Evolutionary conservation across 2,329 filamentous ascomycete genomes (phyloP), one percentile per base, ranked within the genome.

Genomic region (Pseudogymnoascus pannorum): DNA sequence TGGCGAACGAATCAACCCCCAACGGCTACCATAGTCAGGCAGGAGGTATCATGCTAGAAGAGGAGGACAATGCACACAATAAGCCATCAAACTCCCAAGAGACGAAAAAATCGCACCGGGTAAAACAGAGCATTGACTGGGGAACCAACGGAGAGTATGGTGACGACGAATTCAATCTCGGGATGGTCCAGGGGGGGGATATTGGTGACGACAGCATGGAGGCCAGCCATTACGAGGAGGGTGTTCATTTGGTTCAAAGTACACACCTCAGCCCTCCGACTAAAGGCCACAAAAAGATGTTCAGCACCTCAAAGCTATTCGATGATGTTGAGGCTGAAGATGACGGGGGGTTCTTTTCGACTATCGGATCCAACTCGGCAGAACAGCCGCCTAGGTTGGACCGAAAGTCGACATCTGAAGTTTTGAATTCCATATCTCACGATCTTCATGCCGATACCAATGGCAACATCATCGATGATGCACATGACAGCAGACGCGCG

Each of bases 401-500:
- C 66, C 81, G 87, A 61, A 91, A 91, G 71, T 87, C 86, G 18
- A 91, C 88, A 0, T 79, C 81, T 68, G 84, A 91, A 72, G 86
- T 87, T 1, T 75, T 90, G 62, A 76, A 79, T 24, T 77, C 79
- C 1, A 68, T 84, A 64, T 73, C 79, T 22, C 72, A 74, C 4
- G 69, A 72, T 4, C 61, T 71, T 5, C 64, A 68, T 22, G 57
- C 66, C 14, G 60, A 64, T 11, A 61, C 51, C 2, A 65, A 66
- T 20, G 60, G 65, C 26, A 58, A 58, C 31, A 66, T 66, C 22
- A 44, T 36, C 9, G 65, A 66, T 54, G 64, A 66, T 38, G 61
- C 61, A 12, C 60, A 58, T 12, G 18, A 61, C 61, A 26, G 59
- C 61, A 58, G 48, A 60, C 57, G 60, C 18, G 44, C 48, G 24